Conservation (phyloP, 2,329 filamentous ascomycete species). For the Coleophoma crateriformis region DNA sequence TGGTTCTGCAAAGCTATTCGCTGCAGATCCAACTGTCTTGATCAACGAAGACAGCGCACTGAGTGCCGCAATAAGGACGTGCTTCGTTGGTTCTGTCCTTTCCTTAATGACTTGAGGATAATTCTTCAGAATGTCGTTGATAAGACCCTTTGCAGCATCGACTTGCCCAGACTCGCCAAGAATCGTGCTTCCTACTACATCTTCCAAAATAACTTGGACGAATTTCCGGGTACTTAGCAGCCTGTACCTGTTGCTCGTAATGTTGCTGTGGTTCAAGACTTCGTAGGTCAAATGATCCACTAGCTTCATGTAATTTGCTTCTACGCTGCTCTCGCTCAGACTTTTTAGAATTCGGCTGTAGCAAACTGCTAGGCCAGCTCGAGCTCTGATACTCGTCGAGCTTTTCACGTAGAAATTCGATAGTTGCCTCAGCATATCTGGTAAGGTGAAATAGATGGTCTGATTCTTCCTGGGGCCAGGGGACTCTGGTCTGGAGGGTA, state of each 20-base stretch:
- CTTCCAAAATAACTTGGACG: conserved; percentile 76
- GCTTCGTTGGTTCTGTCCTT: conserved; percentile 81
- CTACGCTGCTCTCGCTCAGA: conserved; percentile 76
- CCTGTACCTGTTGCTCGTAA: conserved; percentile 82
- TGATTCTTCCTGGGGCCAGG: conserved; percentile 70
- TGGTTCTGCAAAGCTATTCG: conserved; percentile 70
- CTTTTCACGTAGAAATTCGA: conserved; percentile 75
- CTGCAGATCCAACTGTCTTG: conserved; percentile 73
- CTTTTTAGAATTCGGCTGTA: conserved; percentile 77
- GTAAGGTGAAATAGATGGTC: conserved; percentile 67
- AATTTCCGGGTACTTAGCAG: conserved; percentile 80
- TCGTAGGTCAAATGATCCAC: conserved; percentile 77
- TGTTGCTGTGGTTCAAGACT: conserved; percentile 67
- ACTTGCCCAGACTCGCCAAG: conserved; percentile 87
- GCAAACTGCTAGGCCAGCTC: conserved; percentile 80
- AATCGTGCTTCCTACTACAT: conserved; percentile 74
- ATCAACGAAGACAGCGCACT: conserved; percentile 77
- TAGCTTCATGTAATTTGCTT: conserved; percentile 76
- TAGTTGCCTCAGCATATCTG: conserved; percentile 73
- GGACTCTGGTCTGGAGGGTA: conserved; percentile 63
- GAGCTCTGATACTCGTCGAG: conserved; percentile 72
- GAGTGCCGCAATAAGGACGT: conserved; percentile 73
- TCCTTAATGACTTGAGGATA: conserved; percentile 89
- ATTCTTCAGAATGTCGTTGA: conserved; percentile 89
- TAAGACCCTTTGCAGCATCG: conserved; percentile 71